phyloP scores from a whole-genome alignment of 129 eudicot species.

The Solidago caesia region DNA sequence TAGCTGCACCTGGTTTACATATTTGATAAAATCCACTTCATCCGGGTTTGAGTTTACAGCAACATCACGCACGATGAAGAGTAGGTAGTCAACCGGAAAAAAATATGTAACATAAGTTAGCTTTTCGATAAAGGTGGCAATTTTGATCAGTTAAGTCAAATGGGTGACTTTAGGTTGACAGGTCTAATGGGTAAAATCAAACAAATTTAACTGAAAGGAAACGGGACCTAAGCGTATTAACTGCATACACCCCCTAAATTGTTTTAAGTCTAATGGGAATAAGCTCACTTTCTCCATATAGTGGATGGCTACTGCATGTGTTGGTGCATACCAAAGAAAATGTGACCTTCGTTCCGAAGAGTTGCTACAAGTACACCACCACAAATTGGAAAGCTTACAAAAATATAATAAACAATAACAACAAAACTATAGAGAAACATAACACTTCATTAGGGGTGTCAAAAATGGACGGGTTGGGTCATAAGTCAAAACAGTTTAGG shows the following conservation, averaged over 20 bases:
- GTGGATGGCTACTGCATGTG: slow-evolving; percentile 99
- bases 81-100: slow-evolving; percentile 88
- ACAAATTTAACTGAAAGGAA: no score
- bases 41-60: slow-evolving; percentile 77
- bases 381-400: slow-evolving; percentile 7
- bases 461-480: neutral
- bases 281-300: slow-evolving; percentile 79
- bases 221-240: no score
- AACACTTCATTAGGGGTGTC: neutral
- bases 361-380: slow-evolving; percentile 58
- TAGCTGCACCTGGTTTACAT: slow-evolving; percentile 63
- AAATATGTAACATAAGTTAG: neutral
- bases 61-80: slow-evolving; percentile 87
- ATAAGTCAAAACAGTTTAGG: neutral
- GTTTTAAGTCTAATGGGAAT: slow-evolving; percentile 34
- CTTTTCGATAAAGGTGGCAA: neutral
- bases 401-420: no score
- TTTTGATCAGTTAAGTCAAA: no score
- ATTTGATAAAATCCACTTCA: slow-evolving; percentile 77
- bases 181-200: no score
- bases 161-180: no score
- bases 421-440: neutral
- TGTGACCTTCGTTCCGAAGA: slow-evolving; percentile 90
- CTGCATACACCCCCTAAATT: no score
- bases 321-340: slow-evolving; percentile 98